A percentile compares a stretch with the other conserved stretches of the same genome.
Conservation (phyloP, 805 yeast species). For the Alloascoidea africana region DNA sequence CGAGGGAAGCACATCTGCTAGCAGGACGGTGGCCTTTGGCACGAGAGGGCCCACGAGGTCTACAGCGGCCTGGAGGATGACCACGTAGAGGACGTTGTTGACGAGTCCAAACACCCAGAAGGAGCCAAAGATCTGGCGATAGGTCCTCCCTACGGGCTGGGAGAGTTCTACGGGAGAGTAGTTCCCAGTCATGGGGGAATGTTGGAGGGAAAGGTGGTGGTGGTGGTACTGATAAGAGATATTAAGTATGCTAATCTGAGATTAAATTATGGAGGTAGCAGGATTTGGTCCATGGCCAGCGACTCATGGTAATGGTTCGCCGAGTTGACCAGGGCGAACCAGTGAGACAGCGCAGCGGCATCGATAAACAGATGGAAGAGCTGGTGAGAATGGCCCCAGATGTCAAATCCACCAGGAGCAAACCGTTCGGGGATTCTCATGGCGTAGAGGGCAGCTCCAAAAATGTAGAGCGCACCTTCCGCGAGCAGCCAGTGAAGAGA, state of each 20-base stretch:
- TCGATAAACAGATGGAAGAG: constrained; percentile 46
- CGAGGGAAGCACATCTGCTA: constrained; percentile 82
- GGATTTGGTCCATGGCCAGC: too few relatives aligned
- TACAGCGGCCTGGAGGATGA: constrained; percentile 81
- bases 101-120: constrained; percentile 79
- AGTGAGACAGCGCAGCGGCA: neutral
- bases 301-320: neutral
- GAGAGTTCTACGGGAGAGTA: too few relatives aligned
- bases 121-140: constrained; percentile 27
- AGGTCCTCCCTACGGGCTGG: too few relatives aligned
- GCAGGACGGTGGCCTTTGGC: constrained; percentile 74
- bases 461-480: constrained; percentile 64
- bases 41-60: constrained; percentile 74
- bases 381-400: constrained; percentile 75
- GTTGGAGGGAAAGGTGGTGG: too few relatives aligned
- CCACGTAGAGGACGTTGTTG: constrained; percentile 83
- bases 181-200: too few relatives aligned
- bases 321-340: neutral
- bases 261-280: too few relatives aligned
- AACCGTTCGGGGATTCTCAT: constrained; percentile 62
- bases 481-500: constrained; percentile 44
- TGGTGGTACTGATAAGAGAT: too few relatives aligned
- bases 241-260: too few relatives aligned
- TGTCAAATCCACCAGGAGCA: constrained; percentile 47
- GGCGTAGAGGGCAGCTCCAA: constrained; percentile 74